Evolutionary conservation across 306 rosid species (phyloP), one percentile per base, ranked within the genome.

Genomic region (Hylodesmum podocarpum): DNA sequence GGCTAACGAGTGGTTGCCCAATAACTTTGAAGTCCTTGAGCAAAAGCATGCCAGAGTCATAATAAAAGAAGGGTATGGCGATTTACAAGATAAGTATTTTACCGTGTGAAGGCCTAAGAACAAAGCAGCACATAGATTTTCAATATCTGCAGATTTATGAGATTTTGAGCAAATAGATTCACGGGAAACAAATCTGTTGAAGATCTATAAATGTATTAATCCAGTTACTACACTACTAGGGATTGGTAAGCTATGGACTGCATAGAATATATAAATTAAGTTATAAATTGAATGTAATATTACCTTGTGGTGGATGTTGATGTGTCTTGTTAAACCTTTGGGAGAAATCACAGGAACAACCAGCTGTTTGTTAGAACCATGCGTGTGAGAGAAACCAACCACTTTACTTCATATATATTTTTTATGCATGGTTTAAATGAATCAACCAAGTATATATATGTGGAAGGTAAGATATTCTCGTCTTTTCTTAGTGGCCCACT

Each of bases 1-100:
- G 94, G 59, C 80, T 91, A 18, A 77, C 81, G 54, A 86, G 87
- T 34, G 92, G 97, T 7, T 89, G 82, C 65, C 97, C 91, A 54
- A 83, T 91, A 79, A 87, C 96, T 19, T 80, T 91, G 92, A 86
- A 78, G 85, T 65, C 87, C 67, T 58, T 91, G 2, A 67, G 63
- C 82, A 68, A 66, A 18, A 68, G 81, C 75, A 59, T 68, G 50
- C 49, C 69, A 55, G 62, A 51, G 69, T 54, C 69, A 70, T 34
- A 55, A 70, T 34, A 55, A 29, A 57, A 16, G 14, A 76, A 49
- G 43, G 21, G 15, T 14, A 36, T n/a, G 63, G 27, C n/a, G 34
- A 75, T 37, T 70, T 58, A 44, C 25, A 4, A 22, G 43, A 61
- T 36, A 50, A 8, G 31, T 37, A 44, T 18, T 12, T 75, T 46